Conservation (phyloP, 1,139 yeast genomes). For the Geotrichum aggregatum region DNA sequence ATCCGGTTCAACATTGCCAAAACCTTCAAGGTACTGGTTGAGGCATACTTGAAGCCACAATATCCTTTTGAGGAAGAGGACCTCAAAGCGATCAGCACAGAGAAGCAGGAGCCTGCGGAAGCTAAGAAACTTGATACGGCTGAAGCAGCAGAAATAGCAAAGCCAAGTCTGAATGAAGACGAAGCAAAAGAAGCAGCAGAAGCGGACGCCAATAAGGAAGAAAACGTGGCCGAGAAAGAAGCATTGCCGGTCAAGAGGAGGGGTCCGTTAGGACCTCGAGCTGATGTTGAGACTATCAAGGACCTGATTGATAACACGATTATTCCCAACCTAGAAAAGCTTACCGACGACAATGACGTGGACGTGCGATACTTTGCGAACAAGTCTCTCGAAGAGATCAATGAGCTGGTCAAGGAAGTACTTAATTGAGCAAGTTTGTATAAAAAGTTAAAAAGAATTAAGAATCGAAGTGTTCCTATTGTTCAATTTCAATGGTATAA, state of each 20-base stretch:
- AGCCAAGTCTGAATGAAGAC: too few species aligned
- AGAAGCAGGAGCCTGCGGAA: slow-evolving; percentile 4
- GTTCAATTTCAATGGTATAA: too few species aligned
- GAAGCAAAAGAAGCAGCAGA: not conserved
- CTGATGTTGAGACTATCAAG: slow-evolving; percentile 24
- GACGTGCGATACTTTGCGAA: slow-evolving; percentile 87
- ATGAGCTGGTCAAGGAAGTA: slow-evolving; percentile 22
- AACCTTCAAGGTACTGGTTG: slow-evolving; percentile 60
- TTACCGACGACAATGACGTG: slow-evolving; percentile 70
- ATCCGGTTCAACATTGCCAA: slow-evolving; percentile 93
- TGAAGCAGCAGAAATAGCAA: too few species aligned
- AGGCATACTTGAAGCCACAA: slow-evolving; percentile 43
- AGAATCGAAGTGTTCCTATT: not conserved
- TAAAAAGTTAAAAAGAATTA: not conserved
- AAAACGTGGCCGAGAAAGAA: slow-evolving; percentile 22
- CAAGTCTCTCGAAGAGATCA: slow-evolving; percentile 43
- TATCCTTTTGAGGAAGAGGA: slow-evolving; percentile 22
- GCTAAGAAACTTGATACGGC: not conserved
- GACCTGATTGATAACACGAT: slow-evolving; percentile 54
- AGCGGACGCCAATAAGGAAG: not conserved
- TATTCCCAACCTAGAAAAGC: slow-evolving; percentile 59
- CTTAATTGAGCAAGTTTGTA: not conserved
- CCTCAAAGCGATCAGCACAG: not conserved
- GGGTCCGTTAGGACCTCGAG: slow-evolving; percentile 22
- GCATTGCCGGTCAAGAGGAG: slow-evolving; percentile 14